These are phyloP conservation scores for Beauveria scarabaeidicola DNA, from an alignment of 2,329 filamentous ascomycete genomes.

Conservation along the genomic window DNA sequence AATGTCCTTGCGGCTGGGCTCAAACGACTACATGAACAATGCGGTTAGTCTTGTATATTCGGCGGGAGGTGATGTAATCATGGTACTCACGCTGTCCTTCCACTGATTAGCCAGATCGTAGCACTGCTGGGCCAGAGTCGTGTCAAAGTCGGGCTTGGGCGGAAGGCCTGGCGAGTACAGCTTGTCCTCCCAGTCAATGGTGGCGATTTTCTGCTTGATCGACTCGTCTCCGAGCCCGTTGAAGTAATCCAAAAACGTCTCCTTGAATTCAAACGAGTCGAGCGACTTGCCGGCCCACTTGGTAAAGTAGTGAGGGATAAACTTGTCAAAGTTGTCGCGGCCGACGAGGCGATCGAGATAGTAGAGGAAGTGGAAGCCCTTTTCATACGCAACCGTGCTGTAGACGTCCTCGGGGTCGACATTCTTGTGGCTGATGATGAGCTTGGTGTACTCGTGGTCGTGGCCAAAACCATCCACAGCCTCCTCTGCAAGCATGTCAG, in stretches of 20 bases:
- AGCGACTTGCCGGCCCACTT: slow-evolving; percentile 79
- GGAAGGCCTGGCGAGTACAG: slow-evolving; percentile 87
- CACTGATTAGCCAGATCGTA: slow-evolving; percentile 77
- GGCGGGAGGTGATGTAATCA: not conserved
- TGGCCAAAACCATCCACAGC: slow-evolving; percentile 69
- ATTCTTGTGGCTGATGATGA: slow-evolving; percentile 78
- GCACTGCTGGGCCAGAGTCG: slow-evolving; percentile 74
- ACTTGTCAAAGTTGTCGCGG: slow-evolving; percentile 82
- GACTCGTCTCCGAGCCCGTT: slow-evolving; percentile 52
- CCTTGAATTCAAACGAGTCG: slow-evolving; percentile 90
- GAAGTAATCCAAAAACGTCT: slow-evolving; percentile 82
- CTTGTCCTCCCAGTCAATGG: slow-evolving; percentile 81
- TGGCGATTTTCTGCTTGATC: slow-evolving; percentile 54
- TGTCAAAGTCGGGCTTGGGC: slow-evolving; percentile 86
- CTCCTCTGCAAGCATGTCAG: slow-evolving; percentile 46
- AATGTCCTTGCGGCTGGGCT: slow-evolving; percentile 61
- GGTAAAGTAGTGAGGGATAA: slow-evolving; percentile 91
- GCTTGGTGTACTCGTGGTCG: slow-evolving; percentile 87
- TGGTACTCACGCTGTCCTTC: slow-evolving; percentile 48
- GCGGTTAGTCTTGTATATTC: not conserved
- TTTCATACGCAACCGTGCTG: slow-evolving; percentile 87
- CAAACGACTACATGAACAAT: slow-evolving; percentile 38
- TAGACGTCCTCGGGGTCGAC: slow-evolving; percentile 95
- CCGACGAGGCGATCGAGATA: slow-evolving; percentile 81
- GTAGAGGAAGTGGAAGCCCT: slow-evolving; percentile 91